These are phyloP conservation scores for Earliella scabrosa DNA, from an alignment of 1,284 basidiomycete species.

Conservation along the genomic window DNA sequence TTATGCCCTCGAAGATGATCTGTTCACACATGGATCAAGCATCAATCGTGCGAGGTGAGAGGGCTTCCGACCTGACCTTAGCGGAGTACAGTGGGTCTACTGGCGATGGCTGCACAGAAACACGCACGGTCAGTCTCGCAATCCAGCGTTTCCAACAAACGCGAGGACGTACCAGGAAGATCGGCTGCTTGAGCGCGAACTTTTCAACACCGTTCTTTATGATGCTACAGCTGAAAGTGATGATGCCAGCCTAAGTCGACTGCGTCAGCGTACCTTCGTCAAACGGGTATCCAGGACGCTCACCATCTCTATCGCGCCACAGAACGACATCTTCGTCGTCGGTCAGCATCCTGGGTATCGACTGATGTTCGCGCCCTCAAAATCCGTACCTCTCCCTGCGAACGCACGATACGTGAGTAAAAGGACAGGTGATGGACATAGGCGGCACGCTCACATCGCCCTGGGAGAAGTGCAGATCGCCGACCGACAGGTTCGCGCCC, in stretches of 20 bases:
- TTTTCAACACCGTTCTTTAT: constrained; percentile 80
- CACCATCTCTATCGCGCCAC: constrained; percentile 82
- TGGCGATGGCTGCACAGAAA: constrained; percentile 76
- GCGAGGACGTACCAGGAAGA: constrained; percentile 64
- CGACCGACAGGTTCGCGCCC: constrained; percentile 79
- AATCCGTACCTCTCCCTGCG: constrained; percentile 58
- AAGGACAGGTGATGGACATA: not conserved
- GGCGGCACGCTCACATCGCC: constrained; percentile 59
- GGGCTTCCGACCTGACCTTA: too few species aligned
- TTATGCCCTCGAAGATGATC: constrained; percentile 76
- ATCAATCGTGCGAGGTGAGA: too few species aligned
- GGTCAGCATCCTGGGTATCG: too few species aligned
- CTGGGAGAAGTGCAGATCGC: constrained; percentile 84
- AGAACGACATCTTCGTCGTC: constrained; percentile 71
- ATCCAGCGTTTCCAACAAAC: too few species aligned
- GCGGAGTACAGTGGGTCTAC: constrained; percentile 76
- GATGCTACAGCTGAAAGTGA: constrained; percentile 75
- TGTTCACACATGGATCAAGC: constrained; percentile 34
- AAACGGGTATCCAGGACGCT: too few species aligned
- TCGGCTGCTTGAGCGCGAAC: constrained; percentile 76
- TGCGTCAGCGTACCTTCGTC: too few species aligned
- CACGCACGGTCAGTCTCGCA: too few species aligned
- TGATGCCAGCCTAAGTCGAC: constrained; percentile 65
- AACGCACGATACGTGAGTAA: not conserved
- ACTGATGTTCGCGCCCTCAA: too few species aligned